Base-by-base conservation (phyloP, 768 basidiomycete species). In the Mycena latifolia region DNA sequence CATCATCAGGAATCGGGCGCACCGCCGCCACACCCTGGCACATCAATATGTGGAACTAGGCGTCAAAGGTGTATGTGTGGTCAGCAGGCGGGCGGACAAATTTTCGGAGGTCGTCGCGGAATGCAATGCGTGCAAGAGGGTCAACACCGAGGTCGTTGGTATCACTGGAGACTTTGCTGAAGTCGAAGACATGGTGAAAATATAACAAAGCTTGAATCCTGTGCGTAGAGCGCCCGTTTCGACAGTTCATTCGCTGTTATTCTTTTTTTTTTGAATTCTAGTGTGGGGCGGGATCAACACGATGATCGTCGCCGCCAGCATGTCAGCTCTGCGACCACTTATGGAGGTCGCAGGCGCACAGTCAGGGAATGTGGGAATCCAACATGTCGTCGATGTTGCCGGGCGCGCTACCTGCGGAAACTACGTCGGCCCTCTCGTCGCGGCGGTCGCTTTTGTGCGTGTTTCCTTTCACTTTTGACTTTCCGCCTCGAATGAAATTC, bases 251-350 rank as follows among this genome's bases (percentile, higher is more conserved):
- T n/a, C n/a, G n/a, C 33, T 35, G 33, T 14, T 35, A 35, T 7
- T 14, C 33, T 14, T 35, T 14, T n/a, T n/a, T n/a, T 33, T n/a
- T 33, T 18, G n/a, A n/a, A n/a, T 61, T 62, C 2, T 66, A 96
- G 95, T 82, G 69, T 96, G 94, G 94, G 80, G 79, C 1, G 93
- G 94, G 18, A 69, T 96, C 1, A 95, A 97, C 76, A 97, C 95
- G 0, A 74, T 97, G 7, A 79, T 95, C 29, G 86, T 97, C 37
- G 85, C 87, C 33, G 94, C 95, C 3, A 96, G 96, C 5, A 92
- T 96, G 0, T 93, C 93, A 1, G 90, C 94, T 14, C 81, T 95
- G 3, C 88, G 86, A 56, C 92, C 95, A 0, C 79, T 97, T 25
- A 81, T 96, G 76, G 85, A 87, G 3, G 77, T 94, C 12, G 90